phyloP scores from a whole-genome alignment of 768 basidiomycete genomes.

The Mrakia blollopis region DNA sequence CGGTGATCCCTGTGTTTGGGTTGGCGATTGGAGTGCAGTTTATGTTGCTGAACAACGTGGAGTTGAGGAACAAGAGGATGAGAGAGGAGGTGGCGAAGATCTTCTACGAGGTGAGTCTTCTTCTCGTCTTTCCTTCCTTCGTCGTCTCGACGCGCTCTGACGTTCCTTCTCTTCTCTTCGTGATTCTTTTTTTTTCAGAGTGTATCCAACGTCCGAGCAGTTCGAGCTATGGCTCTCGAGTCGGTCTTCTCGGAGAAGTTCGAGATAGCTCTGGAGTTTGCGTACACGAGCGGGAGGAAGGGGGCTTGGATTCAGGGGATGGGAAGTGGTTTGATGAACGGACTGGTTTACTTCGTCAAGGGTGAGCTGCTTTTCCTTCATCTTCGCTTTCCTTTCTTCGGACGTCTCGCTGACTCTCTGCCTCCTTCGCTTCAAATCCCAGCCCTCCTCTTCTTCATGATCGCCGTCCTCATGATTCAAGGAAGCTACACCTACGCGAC shows the following conservation, averaged over 20 bases:
- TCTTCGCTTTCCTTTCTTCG: background rate
- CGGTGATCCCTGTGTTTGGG: slow-evolving; percentile 77
- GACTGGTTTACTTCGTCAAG: slow-evolving; percentile 81
- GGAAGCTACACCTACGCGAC: slow-evolving; percentile 80
- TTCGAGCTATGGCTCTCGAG: slow-evolving; percentile 82
- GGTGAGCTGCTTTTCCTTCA: slow-evolving; percentile 40
- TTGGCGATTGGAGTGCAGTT: slow-evolving; percentile 69
- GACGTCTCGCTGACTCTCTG: background rate
- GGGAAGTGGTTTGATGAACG: slow-evolving; percentile 71
- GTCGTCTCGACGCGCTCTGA: background rate
- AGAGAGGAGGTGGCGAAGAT: slow-evolving; percentile 75
- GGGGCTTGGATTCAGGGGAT: slow-evolving; percentile 86
- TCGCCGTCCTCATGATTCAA: slow-evolving; percentile 72
- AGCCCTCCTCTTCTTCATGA: slow-evolving; percentile 86
- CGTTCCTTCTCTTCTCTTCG: slow-evolving; percentile 20
- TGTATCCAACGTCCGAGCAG: slow-evolving; percentile 76
- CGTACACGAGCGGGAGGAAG: slow-evolving; percentile 62
- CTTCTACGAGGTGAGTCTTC: slow-evolving; percentile 66
- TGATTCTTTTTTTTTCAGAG: slow-evolving; percentile 51
- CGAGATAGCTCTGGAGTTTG: slow-evolving; percentile 56
- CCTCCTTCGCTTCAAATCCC: background rate
- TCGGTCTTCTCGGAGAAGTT: slow-evolving; percentile 65
- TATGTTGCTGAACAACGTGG: slow-evolving; percentile 62
- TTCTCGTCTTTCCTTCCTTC: background rate
- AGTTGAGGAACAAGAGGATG: slow-evolving; percentile 75